Conservation (phyloP, 2,329 filamentous ascomycete species). For the Thielaviopsis cerberus region DNA sequence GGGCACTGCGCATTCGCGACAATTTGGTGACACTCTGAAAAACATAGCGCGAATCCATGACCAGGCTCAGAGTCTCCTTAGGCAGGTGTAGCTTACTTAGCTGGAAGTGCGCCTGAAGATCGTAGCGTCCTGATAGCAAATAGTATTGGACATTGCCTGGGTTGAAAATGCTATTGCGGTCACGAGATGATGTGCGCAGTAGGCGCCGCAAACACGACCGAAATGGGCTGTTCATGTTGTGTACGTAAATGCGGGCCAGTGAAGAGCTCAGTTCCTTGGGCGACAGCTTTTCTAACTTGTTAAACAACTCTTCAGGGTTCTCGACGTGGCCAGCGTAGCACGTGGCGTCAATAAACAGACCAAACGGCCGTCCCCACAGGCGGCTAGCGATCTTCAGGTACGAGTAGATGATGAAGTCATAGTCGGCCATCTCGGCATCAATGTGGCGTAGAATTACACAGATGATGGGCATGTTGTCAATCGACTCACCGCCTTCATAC, state of each 20-base stretch:
- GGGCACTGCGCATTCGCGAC: conserved; percentile 51
- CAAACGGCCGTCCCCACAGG: conserved; percentile 51
- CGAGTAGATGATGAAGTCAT: conserved; percentile 46
- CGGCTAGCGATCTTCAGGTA: conserved; percentile 55
- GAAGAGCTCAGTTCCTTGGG: conserved; percentile 42
- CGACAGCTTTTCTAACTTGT: conserved; percentile 42
- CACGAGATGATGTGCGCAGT: conserved; percentile 41
- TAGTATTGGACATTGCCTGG: conserved; percentile 48
- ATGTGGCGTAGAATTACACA: conserved; percentile 51
- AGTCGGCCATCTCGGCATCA: conserved; percentile 45
- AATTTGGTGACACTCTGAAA: conserved; percentile 47
- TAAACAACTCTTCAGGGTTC: conserved; percentile 45
- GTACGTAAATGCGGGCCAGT: conserved; percentile 44
- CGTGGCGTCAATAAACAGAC: conserved; percentile 48
- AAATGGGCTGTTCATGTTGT: conserved; percentile 57
- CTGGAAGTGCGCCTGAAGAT: conserved; percentile 48
- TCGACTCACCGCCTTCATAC: conserved; percentile 54
- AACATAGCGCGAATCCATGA: conserved; percentile 45
- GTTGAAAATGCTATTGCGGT: conserved; percentile 40
- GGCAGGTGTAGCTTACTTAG: conserved; percentile 47
- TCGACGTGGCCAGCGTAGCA: conserved; percentile 52
- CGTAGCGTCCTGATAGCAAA: conserved; percentile 44
- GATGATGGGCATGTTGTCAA: conserved; percentile 42
- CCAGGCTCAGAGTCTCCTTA: conserved; percentile 51
- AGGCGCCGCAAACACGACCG: conserved; percentile 49